Percentiles rank a stretch among this genome's conserved stretches.
Evolutionary conservation across 352 stramenopile genomes (phyloP).

Genomic region (Phytophthora aleatoria): DNA sequence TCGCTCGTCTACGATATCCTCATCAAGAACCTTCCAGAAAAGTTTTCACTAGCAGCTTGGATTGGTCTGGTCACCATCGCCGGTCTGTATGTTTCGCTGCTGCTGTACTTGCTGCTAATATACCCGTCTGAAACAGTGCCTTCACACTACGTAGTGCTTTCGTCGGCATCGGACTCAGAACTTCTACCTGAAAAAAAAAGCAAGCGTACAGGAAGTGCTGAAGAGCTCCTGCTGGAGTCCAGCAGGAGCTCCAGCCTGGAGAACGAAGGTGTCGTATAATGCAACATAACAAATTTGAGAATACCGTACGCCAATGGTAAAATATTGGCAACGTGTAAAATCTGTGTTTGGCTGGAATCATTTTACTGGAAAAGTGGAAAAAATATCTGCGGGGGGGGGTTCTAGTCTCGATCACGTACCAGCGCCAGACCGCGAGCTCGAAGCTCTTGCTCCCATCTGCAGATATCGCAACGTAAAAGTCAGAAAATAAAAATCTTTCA

Average conservation of each 20-base stretch:
- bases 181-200: not conserved
- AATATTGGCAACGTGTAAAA: too few relatives aligned
- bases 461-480: not conserved
- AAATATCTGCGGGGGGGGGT: too few relatives aligned
- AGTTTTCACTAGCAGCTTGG: constrained; percentile 32
- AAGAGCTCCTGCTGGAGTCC: constrained; percentile 13
- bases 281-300: too few relatives aligned
- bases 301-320: too few relatives aligned
- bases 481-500: not conserved
- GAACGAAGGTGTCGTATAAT: constrained; percentile 16
- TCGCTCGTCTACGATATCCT: constrained; percentile 62
- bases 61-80: constrained; percentile 21
- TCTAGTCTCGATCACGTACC: constrained; percentile 67
- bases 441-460: constrained; percentile 74
- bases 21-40: constrained; percentile 34
- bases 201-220: constrained; percentile 13
- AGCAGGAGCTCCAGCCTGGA: not conserved
- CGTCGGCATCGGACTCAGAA: not conserved
- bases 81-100: constrained; percentile 43
- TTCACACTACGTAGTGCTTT: constrained; percentile 1
- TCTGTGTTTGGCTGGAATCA: too few relatives aligned
- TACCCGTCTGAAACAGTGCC: constrained; percentile 42
- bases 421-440: constrained; percentile 73
- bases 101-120: constrained; percentile 62
- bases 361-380: too few relatives aligned